Evolutionary conservation across 75 land plant genomes (phyloP), one percentile per base, ranked within the genome.

Genomic region (Sequoiadendron giganteum): DNA sequence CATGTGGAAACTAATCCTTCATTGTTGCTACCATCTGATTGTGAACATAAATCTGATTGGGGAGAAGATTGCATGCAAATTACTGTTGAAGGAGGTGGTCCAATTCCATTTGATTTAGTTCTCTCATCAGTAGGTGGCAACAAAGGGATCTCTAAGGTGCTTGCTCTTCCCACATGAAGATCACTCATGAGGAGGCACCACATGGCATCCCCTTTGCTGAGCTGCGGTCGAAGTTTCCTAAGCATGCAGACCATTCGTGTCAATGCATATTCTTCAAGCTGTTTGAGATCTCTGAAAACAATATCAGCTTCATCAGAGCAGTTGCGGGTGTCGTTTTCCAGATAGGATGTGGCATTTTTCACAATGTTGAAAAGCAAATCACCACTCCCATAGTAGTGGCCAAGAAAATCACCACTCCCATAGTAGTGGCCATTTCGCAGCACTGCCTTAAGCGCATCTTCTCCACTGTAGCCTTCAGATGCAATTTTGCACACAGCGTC

Each of bases 161-260:
- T 88, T 18, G 94, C 95, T 42, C 90, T 89, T 40, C 92, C 91
- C 9, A 95, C 91, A 88, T 96, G 88, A 61, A 96, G 88, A 88
- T 95, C 95, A 86, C 92, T 87, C 96, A 95, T 95, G 1, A 96
- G 90, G 55, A 96, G 83, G 87, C 96, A 96, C 97, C 96, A 95
- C 95, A 96, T 90, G 21, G 96, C 97, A 89, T 96, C 96, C 25
- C 94, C 94, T 52, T 89, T 94, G 73, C 91, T 90, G 82, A 94
- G 84, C 25, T 89, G 76, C 0, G 95, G 97, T 11, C 91, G 88
- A 45, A 89, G 86, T 73, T 94, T 89, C 77, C 91, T 92, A 85
- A 96, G 88, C 85, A 94, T 83, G 83, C 92, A 90, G 21, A 96
- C 92, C 95, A 96, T 95, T 28, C 92, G 92, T 16, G 92, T 91